Evolutionary conservation across 306 rosid genomes (phyloP), one percentile per base, ranked within the genome.

Genomic region (Fragaria vesca): DNA sequence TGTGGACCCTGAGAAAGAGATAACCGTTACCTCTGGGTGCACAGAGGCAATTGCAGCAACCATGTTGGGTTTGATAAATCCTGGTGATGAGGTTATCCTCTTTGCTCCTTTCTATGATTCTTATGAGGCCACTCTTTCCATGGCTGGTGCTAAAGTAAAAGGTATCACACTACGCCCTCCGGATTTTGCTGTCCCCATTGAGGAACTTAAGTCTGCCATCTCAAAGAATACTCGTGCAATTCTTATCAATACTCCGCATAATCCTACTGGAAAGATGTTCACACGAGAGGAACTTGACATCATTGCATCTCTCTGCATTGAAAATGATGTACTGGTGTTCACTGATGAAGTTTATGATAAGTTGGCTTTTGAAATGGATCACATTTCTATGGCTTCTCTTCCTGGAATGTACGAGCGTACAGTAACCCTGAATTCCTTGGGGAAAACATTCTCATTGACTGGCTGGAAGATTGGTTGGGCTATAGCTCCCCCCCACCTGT

Each of bases 391-490:
- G 2, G 96, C 96, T 34, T 88, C 98, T 79, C 88, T 94, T 71
- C 98, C 97, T 2, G 92, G 96, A 72, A 94, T 94, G 98, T 92
- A 79, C 1, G 96, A 94, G 67, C 90, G 92, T 62, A 94, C 97
- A 0, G 96, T 94, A 30, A 94, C 97, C 3, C 74, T 94, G 94
- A 92, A 92, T 81, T 94, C 98, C 30, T 75, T 92, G 77, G 96
- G 96, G 51, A 94, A 94, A 87, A 94, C 98, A 58, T 94, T 92
- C 83, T 94, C 98, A 66, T 85, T 94, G 76, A 94, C 98, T 0
- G 93, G 97, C 24, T 94, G 98, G 98, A 94, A 90, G 89, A 89
- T 94, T 0, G 96, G 96, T 6, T 92, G 96, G 98, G 92, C 97
- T 8, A 86, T 92, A 72, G 97, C 97, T 26, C 96, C 97, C 0